A percentile compares a stretch with the other conserved stretches of the same genome.
phyloP scores from a whole-genome alignment of 2,329 filamentous ascomycete genomes.

The Aulographum hederae region DNA sequence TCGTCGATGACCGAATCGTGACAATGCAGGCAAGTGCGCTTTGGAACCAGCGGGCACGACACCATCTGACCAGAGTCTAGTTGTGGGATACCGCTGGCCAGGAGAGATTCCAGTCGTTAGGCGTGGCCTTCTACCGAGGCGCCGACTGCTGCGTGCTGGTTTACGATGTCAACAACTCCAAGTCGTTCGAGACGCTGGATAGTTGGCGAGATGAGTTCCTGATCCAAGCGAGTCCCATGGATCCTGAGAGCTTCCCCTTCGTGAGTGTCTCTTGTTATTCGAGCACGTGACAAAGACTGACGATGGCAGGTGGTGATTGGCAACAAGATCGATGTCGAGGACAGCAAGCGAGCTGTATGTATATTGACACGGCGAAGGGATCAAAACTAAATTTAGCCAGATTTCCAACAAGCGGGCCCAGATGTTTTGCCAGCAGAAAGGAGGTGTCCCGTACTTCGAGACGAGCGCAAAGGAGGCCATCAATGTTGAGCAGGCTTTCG shows the following conservation, averaged over 20 bases:
- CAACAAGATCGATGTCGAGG: constrained; percentile 98
- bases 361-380: constrained; percentile 8
- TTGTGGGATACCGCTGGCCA: constrained; percentile 97
- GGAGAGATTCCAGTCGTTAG: constrained; percentile 91
- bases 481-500: constrained; percentile 82
- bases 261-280: constrained; percentile 37
- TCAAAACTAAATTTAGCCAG: constrained; percentile 20
- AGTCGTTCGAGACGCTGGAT: constrained; percentile 96
- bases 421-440: constrained; percentile 95
- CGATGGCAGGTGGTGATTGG: constrained; percentile 63
- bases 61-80: constrained; percentile 26
- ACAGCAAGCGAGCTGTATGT: constrained; percentile 79
- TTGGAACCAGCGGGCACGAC: background rate
- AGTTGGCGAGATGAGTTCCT: constrained; percentile 98
- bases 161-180: constrained; percentile 97
- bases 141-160: constrained; percentile 96
- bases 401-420: constrained; percentile 92
- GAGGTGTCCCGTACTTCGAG: constrained; percentile 96
- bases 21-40: constrained; percentile 69
- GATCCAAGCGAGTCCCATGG: constrained; percentile 89
- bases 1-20: constrained; percentile 91
- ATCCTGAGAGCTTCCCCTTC: constrained; percentile 95
- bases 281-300: constrained; percentile 1
- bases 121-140: constrained; percentile 92
- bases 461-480: constrained; percentile 97